Base-by-base conservation (phyloP, 2,329 filamentous ascomycete genomes). In the Cladophialophora yegresii region DNA sequence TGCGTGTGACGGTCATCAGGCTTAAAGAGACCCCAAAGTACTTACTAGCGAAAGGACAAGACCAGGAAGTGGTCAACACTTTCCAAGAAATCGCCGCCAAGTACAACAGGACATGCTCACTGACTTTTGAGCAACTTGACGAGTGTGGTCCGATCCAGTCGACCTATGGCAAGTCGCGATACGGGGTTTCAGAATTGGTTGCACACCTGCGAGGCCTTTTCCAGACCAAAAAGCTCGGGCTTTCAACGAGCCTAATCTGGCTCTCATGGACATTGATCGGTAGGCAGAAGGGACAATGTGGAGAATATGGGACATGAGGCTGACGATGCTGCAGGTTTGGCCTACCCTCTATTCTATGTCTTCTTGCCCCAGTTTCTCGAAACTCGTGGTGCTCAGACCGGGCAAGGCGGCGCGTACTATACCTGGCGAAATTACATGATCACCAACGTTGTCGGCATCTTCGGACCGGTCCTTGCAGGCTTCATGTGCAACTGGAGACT, bases 351-450 rank as follows among this genome's bases (percentile, higher is more conserved):
- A 0, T 93, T 92, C 77, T 92, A 93, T 71, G 87, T 89, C 28
- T 93, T 91, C 72, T 76, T 93, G 4, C 69, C 69, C 22, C 54
- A 69, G 40, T 70, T 61, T 45, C 64, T 71, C 0, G 82, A 84
- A 1, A 84, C 83, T 0, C 82, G 88, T 13, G 89, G 90, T 5
- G 87, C 83, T 0, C 77, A 89, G 50, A 91, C 91, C 62, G 87
- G 87, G 16, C 89, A 92, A 68, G 87, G 88, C 8, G 89, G 86
- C 50, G 91, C 88, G 0, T 89, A 89, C 70, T 78, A 89, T 47
- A 91, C 88, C 0, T 93, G 92, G 76, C 85, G 90, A 16, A 92
- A 93, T 78, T 89, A 87, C 9, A 81, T 92, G n/a, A 90, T 93
- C 72, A 89, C 92, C 62, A 87, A 89, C 4, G 82, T 84, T 0